Evolutionary conservation across 192 early-diverging fungal genomes (phyloP), one percentile per base, ranked within the genome.

Genomic region (Gamsiella multidivaricata): DNA sequence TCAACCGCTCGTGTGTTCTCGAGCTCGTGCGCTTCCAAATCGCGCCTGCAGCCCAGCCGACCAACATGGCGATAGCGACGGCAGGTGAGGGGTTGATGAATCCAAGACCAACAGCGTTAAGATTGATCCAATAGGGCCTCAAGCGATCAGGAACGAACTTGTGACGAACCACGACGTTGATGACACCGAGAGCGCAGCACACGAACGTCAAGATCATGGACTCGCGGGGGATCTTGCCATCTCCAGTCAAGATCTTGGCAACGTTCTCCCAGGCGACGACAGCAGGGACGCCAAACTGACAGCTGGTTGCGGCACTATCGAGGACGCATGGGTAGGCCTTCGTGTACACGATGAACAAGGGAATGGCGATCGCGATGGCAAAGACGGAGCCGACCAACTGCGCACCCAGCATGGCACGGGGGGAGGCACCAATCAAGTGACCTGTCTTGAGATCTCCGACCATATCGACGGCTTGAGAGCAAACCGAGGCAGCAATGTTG

Each of bases 381-480:
- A 88, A 82, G 70, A 84, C 69, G 22, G 89, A 85, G 23, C 87
- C 90, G 33, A 89, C 58, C 53, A 90, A 58, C 55, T 91, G 90
- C 26, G 88, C 90, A 45, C 72, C 70, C 81, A 91, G 85, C 68
- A 91, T 89, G 31, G 90, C 84, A n/a, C 75, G 67, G 36, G 90
- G 90, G 15, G 87, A 83, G 11, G 90, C 90, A 57, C 84, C 81
- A 26, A 92, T 60, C 47, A 91, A 61, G 36, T 91, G 86, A 53
- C 79, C 90, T 51, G 90, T 91, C 75, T 91, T 91, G 43, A 91
- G 73, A 78, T 91, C 90, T 42, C 88, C 83, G 59, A 91, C 86
- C 90, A 91, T 91, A 59, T 91, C 90, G 50, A 88, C 89, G 57
- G 85, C 46, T 52, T 90, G 87, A 32, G 76, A 65, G 63, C 88